A percentile compares a stretch with the other conserved stretches of the same genome.
These are phyloP conservation scores for Xylariales sp. DNA, from an alignment of 2,329 filamentous ascomycete genomes.

Conservation along the genomic window DNA sequence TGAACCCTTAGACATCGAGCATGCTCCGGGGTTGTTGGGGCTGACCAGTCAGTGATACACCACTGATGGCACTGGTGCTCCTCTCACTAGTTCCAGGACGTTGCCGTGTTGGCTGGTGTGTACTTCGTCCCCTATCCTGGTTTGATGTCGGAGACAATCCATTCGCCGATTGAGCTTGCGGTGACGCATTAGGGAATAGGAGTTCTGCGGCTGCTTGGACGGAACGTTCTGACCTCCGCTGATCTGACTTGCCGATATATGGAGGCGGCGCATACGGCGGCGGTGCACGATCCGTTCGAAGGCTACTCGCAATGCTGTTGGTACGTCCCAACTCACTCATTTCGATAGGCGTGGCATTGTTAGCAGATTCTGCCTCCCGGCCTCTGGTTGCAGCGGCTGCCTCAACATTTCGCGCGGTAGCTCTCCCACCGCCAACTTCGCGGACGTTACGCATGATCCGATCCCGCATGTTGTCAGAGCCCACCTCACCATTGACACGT, in stretches of 20 bases:
- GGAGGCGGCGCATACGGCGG: constrained; percentile 22
- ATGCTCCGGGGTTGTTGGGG: constrained; percentile 55
- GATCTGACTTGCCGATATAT: constrained; percentile 40
- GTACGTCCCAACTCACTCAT: constrained; percentile 33
- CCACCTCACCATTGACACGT: constrained; percentile 40
- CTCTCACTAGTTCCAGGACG: constrained; percentile 28
- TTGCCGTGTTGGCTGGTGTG: background rate
- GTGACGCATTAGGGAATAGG: constrained; percentile 41
- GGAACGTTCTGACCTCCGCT: constrained; percentile 39
- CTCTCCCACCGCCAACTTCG: constrained; percentile 46
- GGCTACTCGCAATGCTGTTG: constrained; percentile 18
- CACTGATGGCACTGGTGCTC: constrained; percentile 41
- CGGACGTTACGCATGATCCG: constrained; percentile 50
- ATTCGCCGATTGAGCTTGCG: constrained; percentile 25
- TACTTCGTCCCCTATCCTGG: constrained; percentile 17
- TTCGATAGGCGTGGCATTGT: constrained; percentile 31
- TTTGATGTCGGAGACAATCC: no score
- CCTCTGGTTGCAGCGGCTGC: constrained; percentile 32
- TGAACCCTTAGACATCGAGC: constrained; percentile 47
- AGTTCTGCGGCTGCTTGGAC: constrained; percentile 39
- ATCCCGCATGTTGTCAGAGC: constrained; percentile 42
- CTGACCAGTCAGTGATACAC: constrained; percentile 39
- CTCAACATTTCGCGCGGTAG: constrained; percentile 37
- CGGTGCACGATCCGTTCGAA: constrained; percentile 22
- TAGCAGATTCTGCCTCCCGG: constrained; percentile 20